Conservation (phyloP, 2,329 filamentous ascomycete genomes). For the Didymella lethalis region DNA sequence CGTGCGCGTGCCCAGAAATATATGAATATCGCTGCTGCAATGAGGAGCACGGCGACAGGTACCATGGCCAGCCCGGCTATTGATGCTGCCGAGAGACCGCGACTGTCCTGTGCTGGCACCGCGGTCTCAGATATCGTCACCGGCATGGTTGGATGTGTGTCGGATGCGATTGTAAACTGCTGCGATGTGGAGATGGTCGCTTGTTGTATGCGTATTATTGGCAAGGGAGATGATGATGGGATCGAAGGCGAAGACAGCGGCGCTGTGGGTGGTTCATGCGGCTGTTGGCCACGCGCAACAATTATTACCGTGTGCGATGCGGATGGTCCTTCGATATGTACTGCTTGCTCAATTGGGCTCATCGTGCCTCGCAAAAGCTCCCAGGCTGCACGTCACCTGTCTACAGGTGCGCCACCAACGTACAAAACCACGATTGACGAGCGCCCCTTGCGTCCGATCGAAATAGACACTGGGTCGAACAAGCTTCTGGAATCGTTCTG, state of each 20-base stretch:
- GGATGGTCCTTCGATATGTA: slow-evolving; percentile 20
- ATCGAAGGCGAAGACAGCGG: background rate
- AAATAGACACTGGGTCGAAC: slow-evolving; percentile 8
- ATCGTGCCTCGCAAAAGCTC: background rate
- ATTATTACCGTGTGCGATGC: slow-evolving; percentile 8
- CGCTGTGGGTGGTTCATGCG: background rate
- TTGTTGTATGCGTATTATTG: slow-evolving; percentile 18
- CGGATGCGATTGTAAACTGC: slow-evolving; percentile 10
- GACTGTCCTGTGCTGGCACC: background rate
- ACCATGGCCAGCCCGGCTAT: slow-evolving; percentile 40
- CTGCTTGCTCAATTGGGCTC: slow-evolving; percentile 5
- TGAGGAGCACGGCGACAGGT: slow-evolving; percentile 30
- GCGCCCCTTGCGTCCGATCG: slow-evolving; percentile 12
- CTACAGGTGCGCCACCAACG: slow-evolving; percentile 13
- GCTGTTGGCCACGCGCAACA: slow-evolving; percentile 10
- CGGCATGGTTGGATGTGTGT: slow-evolving; percentile 7
- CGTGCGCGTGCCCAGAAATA: slow-evolving; percentile 31
- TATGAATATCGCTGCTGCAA: slow-evolving; percentile 27
- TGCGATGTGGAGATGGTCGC: slow-evolving; percentile 17
- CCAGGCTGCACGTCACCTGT: slow-evolving; percentile 18
- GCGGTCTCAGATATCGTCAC: slow-evolving; percentile 4
- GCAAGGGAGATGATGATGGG: slow-evolving; percentile 13
- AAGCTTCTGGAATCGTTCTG: too few species aligned
- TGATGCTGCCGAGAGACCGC: slow-evolving; percentile 18
- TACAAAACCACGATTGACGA: background rate